These are phyloP conservation scores for Senecio squalidus DNA, from an alignment of 140 eudicot species.

Conservation along the genomic window DNA sequence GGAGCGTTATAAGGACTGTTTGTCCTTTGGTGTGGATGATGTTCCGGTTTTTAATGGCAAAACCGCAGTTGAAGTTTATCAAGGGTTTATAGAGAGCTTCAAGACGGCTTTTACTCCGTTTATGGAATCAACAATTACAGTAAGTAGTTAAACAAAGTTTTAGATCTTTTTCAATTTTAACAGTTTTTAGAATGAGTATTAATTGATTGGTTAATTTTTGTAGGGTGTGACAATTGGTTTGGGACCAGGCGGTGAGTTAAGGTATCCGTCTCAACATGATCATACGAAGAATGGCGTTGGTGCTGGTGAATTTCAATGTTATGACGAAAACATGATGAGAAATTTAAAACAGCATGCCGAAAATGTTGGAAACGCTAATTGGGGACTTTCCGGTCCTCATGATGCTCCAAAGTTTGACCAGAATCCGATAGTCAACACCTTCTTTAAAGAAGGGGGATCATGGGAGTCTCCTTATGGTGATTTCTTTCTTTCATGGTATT, in stretches of 20 bases:
- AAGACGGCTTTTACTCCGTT: conserved; percentile 44
- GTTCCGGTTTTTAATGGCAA: conserved; percentile 78
- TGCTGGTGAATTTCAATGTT: conserved; percentile 91
- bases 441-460: conserved; percentile 67
- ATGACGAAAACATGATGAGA: conserved; percentile 63
- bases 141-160: conserved; percentile 24
- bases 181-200: not conserved
- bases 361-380: conserved; percentile 49
- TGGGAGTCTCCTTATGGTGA: conserved; percentile 86
- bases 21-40: conserved; percentile 72
- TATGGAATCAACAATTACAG: conserved; percentile 83
- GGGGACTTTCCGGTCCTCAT: conserved; percentile 94
- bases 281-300: not conserved
- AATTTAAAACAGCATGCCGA: conserved; percentile 53
- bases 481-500: conserved; percentile 92
- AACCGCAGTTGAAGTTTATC: conserved; percentile 62
- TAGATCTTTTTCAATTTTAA: conserved; percentile 1
- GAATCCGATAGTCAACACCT: conserved; percentile 42
- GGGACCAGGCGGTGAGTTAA: conserved; percentile 92
- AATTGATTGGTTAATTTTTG: not conserved
- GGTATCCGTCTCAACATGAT: conserved; percentile 56
- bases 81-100: conserved; percentile 60
- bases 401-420: conserved; percentile 63
- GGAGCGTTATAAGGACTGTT: conserved; percentile 53
- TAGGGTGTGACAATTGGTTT: conserved; percentile 83